Percentiles rank a stretch among this genome's conserved stretches.
Conservation (phyloP, 345 rosid genomes). For the Dovyalis caffra region DNA sequence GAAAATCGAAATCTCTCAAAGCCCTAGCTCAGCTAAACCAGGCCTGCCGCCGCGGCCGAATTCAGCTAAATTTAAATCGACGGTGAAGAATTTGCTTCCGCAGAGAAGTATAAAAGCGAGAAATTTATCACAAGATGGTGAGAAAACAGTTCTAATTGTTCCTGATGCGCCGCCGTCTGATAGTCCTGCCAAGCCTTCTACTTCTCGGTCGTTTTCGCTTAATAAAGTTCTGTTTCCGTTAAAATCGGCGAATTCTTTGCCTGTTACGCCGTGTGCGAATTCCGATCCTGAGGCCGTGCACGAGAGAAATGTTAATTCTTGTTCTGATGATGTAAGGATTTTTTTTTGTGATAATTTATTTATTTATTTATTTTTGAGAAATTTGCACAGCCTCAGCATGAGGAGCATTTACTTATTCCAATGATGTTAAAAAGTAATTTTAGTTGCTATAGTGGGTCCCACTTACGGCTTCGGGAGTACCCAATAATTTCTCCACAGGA, state of each 20-base stretch:
- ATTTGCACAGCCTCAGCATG: neutral
- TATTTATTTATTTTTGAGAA: neutral
- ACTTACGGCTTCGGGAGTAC: no score
- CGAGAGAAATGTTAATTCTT: slow-evolving; percentile 16
- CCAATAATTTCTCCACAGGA: no score
- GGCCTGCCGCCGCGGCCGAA: slow-evolving; percentile 49
- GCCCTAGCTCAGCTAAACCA: slow-evolving; percentile 38
- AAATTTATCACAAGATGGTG: slow-evolving; percentile 30
- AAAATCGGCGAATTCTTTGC: slow-evolving; percentile 42
- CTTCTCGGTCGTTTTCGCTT: slow-evolving; percentile 48
- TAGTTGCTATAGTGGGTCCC: no score
- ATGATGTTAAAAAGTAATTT: no score
- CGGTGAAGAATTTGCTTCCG: slow-evolving; percentile 41
- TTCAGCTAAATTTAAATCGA: slow-evolving; percentile 46
- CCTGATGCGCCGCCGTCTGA: slow-evolving; percentile 40
- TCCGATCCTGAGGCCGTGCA: slow-evolving; percentile 24
- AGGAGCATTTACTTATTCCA: neutral
- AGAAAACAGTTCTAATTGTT: slow-evolving; percentile 39
- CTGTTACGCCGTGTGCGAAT: slow-evolving; percentile 42
- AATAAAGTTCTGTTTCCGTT: slow-evolving; percentile 38
- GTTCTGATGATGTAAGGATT: slow-evolving; percentile 27
- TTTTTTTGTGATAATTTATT: slow-evolving; percentile 4
- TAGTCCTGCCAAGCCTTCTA: slow-evolving; percentile 37
- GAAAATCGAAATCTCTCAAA: slow-evolving; percentile 27
- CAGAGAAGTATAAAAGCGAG: slow-evolving; percentile 42